These are phyloP conservation scores for Suillus clintonianus DNA, from an alignment of 768 basidiomycete genomes.

Conservation along the genomic window DNA sequence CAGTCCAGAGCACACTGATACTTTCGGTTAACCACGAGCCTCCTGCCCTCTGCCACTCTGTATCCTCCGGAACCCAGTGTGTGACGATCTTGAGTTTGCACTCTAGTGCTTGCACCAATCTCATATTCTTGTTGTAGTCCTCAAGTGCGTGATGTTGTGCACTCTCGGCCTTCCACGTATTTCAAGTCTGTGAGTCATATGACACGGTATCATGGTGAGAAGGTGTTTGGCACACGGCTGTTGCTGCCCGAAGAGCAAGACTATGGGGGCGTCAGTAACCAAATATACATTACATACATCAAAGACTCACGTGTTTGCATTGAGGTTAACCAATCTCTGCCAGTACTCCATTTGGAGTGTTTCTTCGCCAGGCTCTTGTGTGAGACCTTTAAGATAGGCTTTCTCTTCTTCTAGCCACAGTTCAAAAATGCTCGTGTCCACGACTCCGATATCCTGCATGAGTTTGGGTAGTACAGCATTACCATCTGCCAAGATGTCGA, in stretches of 20 bases:
- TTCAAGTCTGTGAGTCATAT: too few relatives aligned
- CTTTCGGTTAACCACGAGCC: conserved; percentile 1
- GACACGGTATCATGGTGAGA: too few relatives aligned
- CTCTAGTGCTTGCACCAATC: conserved; percentile 21
- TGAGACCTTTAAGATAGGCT: conserved; percentile 3
- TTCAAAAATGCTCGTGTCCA: conserved; percentile 4
- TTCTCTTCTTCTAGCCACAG: conserved; percentile 12
- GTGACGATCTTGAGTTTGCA: conserved; percentile 16
- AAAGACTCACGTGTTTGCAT: conserved; percentile 12
- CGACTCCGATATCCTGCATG: conserved; percentile 11
- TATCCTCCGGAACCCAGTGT: conserved; percentile 12
- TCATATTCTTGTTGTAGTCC: conserved; percentile 8
- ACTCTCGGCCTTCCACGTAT: too few relatives aligned
- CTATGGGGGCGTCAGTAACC: too few relatives aligned
- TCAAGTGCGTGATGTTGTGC: conserved; percentile 7
- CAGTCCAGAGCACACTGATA: conserved; percentile 17
- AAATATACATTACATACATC: too few relatives aligned
- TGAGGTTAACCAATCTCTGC: conserved; percentile 7
- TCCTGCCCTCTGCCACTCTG: conserved; percentile 12
- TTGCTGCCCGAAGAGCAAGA: too few relatives aligned
- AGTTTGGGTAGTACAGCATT: background rate
- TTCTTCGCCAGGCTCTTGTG: conserved; percentile 12
- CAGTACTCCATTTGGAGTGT: conserved; percentile 18
- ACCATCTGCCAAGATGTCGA: conserved; percentile 15
- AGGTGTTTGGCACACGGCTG: too few relatives aligned